These are phyloP conservation scores for Aureobasidium subglaciale DNA, from an alignment of 2,329 filamentous ascomycete genomes.

Conservation along the genomic window DNA sequence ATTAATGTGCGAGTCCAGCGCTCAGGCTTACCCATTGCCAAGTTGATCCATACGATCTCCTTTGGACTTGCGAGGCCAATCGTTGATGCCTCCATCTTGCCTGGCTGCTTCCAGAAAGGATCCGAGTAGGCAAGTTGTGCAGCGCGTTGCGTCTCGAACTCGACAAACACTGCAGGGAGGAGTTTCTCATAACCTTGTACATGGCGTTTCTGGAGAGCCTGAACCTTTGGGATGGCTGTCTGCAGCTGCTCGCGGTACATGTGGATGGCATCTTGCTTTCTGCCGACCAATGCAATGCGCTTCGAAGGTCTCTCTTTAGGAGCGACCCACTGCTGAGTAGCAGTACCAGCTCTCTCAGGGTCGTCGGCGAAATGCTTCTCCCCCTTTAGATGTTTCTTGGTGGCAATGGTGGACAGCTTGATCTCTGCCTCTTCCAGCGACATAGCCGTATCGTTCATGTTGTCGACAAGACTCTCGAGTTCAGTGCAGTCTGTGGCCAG, in stretches of 20 bases:
- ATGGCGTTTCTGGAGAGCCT: constrained; percentile 51
- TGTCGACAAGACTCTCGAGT: constrained; percentile 36
- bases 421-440: constrained; percentile 40
- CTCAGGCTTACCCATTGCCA: constrained; percentile 31
- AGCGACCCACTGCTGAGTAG: constrained; percentile 52
- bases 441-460: constrained; percentile 35
- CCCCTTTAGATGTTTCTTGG: constrained; percentile 23
- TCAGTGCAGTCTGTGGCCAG: constrained; percentile 39
- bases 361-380: constrained; percentile 21
- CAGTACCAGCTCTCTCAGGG: constrained; percentile 34
- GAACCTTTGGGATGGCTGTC: constrained; percentile 63
- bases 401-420: constrained; percentile 32
- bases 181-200: constrained; percentile 59
- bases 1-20: constrained; percentile 24
- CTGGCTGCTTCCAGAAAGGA: constrained; percentile 20
- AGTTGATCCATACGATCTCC: constrained; percentile 40
- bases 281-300: constrained; percentile 58
- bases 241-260: constrained; percentile 73
- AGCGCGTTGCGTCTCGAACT: constrained; percentile 73
- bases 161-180: constrained; percentile 74
- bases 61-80: constrained; percentile 34
- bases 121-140: constrained; percentile 73
- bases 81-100: constrained; percentile 32
- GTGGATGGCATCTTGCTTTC: constrained; percentile 85
- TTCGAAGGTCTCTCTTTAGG: constrained; percentile 59